Conservation (phyloP, 768 basidiomycete genomes). For the Suillus americanus region DNA sequence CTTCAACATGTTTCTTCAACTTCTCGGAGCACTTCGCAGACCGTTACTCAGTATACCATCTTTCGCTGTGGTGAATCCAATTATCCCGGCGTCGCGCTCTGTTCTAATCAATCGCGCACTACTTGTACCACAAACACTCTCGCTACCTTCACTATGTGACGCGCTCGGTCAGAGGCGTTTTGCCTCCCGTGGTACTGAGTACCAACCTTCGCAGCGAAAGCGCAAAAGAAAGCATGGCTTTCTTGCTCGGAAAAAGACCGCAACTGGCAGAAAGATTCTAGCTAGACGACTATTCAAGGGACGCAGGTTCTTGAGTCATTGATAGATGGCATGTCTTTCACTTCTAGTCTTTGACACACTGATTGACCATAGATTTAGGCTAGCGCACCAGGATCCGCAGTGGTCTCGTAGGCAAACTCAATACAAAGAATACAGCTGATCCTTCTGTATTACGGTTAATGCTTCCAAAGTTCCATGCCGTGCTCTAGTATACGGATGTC, state of each 20-base stretch:
- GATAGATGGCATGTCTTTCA: constrained; percentile 23
- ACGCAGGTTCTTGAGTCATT: constrained; percentile 80
- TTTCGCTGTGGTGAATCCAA: background rate
- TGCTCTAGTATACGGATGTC: background rate
- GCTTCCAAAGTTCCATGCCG: background rate
- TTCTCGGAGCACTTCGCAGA: background rate
- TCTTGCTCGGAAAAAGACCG: constrained; percentile 68
- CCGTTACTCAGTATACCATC: background rate
- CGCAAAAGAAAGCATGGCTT: constrained; percentile 94
- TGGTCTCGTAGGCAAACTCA: background rate
- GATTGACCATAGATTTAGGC: background rate
- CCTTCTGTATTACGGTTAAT: background rate
- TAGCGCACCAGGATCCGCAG: background rate
- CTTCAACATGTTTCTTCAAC: constrained; percentile 3
- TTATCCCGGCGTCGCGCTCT: background rate
- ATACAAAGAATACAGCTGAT: background rate
- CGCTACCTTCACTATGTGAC: background rate
- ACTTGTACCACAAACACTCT: constrained; percentile 8
- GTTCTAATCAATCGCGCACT: constrained; percentile 15
- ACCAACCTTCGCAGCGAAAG: constrained; percentile 94
- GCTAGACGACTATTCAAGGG: constrained; percentile 71
- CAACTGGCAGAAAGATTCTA: constrained; percentile 72
- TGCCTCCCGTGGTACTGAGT: constrained; percentile 79
- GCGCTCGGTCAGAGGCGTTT: constrained; percentile 40
- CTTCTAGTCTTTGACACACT: background rate